These are phyloP conservation scores for Penicillium rolfsii DNA, from an alignment of 2,329 filamentous ascomycete species.

Conservation along the genomic window DNA sequence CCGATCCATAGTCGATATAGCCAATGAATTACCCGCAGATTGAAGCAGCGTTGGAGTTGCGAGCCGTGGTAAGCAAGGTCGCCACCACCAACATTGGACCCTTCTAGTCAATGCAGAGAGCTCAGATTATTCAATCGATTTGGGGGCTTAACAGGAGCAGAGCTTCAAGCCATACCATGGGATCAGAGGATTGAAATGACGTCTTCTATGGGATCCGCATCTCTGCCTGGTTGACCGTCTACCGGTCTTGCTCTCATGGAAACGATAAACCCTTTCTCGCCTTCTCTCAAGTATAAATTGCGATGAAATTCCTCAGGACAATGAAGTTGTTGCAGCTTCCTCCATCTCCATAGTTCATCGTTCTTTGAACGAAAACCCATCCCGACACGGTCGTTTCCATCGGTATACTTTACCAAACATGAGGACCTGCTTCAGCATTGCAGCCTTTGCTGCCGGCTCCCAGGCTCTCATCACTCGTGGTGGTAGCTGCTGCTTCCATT, in stretches of 20 bases:
- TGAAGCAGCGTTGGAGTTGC: not conserved
- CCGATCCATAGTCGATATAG: not conserved
- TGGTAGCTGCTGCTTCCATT: slow-evolving; percentile 55
- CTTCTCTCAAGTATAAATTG: slow-evolving; percentile 5
- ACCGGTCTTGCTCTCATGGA: not conserved
- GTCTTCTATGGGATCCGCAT: not conserved
- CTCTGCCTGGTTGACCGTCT: not conserved
- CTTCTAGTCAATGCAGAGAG: not conserved
- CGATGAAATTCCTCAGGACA: not conserved
- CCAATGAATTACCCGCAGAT: not conserved
- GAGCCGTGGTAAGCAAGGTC: slow-evolving; percentile 10
- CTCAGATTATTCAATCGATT: not conserved
- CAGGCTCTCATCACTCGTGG: slow-evolving; percentile 46
- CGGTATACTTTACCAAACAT: slow-evolving; percentile 29
- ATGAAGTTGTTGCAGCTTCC: not conserved
- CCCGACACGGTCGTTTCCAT: not conserved
- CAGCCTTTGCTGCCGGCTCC: slow-evolving; percentile 45
- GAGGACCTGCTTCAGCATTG: slow-evolving; percentile 43
- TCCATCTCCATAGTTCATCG: not conserved
- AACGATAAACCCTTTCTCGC: not conserved
- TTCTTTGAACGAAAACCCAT: not conserved
- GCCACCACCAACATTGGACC: slow-evolving; percentile 3
- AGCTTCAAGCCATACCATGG: not conserved
- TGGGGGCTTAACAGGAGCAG: not conserved
- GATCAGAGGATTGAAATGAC: slow-evolving; percentile 1